phyloP scores from a whole-genome alignment of 2,329 filamentous ascomycete species.

The Sclerotinia sclerotiorum region DNA sequence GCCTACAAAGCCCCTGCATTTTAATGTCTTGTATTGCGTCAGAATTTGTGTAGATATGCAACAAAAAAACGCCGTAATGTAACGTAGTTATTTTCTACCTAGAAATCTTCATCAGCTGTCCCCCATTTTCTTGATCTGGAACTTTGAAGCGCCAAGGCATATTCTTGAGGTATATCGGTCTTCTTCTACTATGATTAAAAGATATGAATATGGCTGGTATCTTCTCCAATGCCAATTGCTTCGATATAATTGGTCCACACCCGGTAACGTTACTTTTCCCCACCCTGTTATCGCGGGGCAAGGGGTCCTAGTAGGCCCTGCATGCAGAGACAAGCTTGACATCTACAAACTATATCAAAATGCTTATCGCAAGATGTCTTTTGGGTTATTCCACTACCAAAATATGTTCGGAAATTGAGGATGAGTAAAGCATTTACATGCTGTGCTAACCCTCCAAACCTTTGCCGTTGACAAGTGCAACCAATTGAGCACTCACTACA shows the following conservation, averaged over 20 bases:
- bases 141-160: neutral
- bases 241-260: constrained; percentile 1
- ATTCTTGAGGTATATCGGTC: too few species aligned
- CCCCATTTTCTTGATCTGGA: neutral
- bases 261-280: constrained; percentile 9
- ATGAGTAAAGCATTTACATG: neutral
- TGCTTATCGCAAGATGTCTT: neutral
- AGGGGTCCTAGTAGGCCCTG: neutral
- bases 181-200: too few species aligned
- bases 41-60: constrained; percentile 5
- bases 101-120: neutral
- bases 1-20: neutral
- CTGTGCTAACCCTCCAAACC: neutral
- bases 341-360: neutral
- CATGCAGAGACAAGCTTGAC: neutral
- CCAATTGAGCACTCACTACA: neutral
- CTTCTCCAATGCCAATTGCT: constrained; percentile 7
- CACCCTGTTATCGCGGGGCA: constrained; percentile 15
- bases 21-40: constrained; percentile 3
- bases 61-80: neutral
- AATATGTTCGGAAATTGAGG: neutral
- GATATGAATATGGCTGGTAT: neutral
- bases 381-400: neutral
- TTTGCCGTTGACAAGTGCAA: constrained; percentile 2
- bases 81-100: neutral